Percentiles rank a stretch among this genome's conserved stretches.
Evolutionary conservation across 257 asterid species (phyloP).

Genomic region (Jacaranda mimosifolia): DNA sequence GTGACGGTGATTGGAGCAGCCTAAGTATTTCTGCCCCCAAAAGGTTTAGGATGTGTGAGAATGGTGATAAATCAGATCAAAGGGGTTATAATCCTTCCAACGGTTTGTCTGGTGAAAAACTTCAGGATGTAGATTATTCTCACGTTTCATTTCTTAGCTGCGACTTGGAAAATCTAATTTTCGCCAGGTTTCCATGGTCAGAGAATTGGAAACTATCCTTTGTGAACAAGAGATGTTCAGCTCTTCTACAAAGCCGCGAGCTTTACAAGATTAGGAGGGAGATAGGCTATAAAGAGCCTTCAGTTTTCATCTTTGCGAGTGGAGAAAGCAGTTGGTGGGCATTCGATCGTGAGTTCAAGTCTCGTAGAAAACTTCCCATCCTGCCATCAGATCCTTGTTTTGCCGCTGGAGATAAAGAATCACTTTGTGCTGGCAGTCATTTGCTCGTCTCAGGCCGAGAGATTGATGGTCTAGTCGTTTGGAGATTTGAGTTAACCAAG

Average conservation of each 20-base stretch:
- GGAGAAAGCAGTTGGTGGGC: slow-evolving; percentile 83
- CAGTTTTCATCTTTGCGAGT: slow-evolving; percentile 72
- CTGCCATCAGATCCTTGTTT: slow-evolving; percentile 75
- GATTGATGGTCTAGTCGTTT: slow-evolving; percentile 67
- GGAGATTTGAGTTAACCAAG: slow-evolving; percentile 70
- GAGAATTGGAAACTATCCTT: slow-evolving; percentile 68
- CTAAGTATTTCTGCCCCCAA: slow-evolving; percentile 33
- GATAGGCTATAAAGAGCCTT: slow-evolving; percentile 57
- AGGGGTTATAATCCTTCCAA: slow-evolving; percentile 22
- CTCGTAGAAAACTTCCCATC: slow-evolving; percentile 60
- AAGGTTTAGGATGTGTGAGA: slow-evolving; percentile 41
- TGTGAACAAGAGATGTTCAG: slow-evolving; percentile 61
- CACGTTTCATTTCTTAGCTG: slow-evolving; percentile 56
- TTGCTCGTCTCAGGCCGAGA: slow-evolving; percentile 75
- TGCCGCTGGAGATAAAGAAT: slow-evolving; percentile 71
- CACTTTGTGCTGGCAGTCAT: slow-evolving; percentile 76
- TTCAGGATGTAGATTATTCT: slow-evolving; percentile 94
- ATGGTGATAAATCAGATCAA: slow-evolving; percentile 25
- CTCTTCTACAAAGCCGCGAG: slow-evolving; percentile 61
- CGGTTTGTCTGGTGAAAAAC: slow-evolving; percentile 40
- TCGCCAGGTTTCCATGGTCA: slow-evolving; percentile 76
- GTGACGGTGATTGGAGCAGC: slow-evolving; percentile 31
- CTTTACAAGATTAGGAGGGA: slow-evolving; percentile 62
- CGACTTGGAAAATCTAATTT: slow-evolving; percentile 64
- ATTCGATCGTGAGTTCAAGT: slow-evolving; percentile 64